A percentile compares a stretch with the other conserved stretches of the same genome.
phyloP scores from a whole-genome alignment of 2,329 filamentous ascomycete species.

The Alternaria angustiovoidea region DNA sequence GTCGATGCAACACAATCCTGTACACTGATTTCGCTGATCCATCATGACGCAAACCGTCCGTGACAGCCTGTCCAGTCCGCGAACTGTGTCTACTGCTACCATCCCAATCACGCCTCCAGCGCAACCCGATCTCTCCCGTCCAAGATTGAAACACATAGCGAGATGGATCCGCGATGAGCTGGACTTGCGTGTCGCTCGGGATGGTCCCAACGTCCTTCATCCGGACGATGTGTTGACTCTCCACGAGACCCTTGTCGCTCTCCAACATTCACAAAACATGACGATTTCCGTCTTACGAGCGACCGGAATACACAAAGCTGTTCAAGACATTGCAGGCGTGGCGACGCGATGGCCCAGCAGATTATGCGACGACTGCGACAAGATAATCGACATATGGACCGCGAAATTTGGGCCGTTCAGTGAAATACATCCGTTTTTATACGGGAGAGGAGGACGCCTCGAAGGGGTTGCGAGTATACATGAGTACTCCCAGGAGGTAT shows the following conservation, averaged over 20 bases:
- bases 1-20: neutral
- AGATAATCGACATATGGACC: conserved; percentile 52
- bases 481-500: conserved; percentile 51
- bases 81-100: conserved; percentile 6
- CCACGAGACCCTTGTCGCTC: conserved; percentile 52
- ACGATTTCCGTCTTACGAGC: conserved; percentile 49
- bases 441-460: conserved; percentile 54
- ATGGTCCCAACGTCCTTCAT: conserved; percentile 54
- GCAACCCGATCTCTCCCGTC: conserved; percentile 31
- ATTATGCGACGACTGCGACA: conserved; percentile 56
- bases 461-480: conserved; percentile 51
- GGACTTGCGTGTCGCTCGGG: conserved; percentile 55
- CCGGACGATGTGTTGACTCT: conserved; percentile 56
- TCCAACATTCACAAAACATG: conserved; percentile 35
- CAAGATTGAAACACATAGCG: conserved; percentile 47
- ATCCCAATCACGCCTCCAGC: conserved; percentile 15
- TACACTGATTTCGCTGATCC: neutral
- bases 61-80: neutral
- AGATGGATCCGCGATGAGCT: conserved; percentile 59
- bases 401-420: conserved; percentile 49
- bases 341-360: conserved; percentile 58
- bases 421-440: conserved; percentile 52
- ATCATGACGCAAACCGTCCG: neutral
- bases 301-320: conserved; percentile 57
- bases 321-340: conserved; percentile 54